Percentiles rank a stretch among this genome's conserved stretches.
Conservation (phyloP, 352 stramenopile species). For the Albugo candida region DNA sequence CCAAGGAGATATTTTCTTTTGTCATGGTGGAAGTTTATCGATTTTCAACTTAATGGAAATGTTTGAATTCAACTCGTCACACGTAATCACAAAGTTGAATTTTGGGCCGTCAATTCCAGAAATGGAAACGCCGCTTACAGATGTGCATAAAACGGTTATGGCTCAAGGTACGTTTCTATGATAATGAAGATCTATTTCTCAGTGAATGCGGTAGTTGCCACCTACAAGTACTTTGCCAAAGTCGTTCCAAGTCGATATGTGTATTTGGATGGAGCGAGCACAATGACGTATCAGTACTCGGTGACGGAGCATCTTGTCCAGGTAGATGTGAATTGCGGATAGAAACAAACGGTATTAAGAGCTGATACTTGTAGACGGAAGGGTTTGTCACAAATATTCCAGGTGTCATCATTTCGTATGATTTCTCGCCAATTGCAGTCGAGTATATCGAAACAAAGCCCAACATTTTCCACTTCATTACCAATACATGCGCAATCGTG, state of each 20-base stretch:
- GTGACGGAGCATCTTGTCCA: constrained; percentile 65
- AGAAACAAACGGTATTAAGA: constrained; percentile 14
- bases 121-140: constrained; percentile 73
- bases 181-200: neutral
- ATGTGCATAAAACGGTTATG: constrained; percentile 65
- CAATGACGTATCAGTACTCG: constrained; percentile 76
- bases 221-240: constrained; percentile 81
- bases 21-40: constrained; percentile 65
- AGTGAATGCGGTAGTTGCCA: constrained; percentile 23
- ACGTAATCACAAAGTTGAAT: constrained; percentile 54
- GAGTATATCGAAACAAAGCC: constrained; percentile 76
- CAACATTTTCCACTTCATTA: constrained; percentile 71
- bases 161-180: constrained; percentile 32
- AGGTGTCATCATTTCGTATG: constrained; percentile 75
- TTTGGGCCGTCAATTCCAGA: constrained; percentile 63
- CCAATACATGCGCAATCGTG: constrained; percentile 72
- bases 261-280: constrained; percentile 40
- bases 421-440: constrained; percentile 78
- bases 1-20: constrained; percentile 65
- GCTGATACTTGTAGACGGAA: constrained; percentile 4
- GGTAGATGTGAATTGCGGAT: constrained; percentile 9
- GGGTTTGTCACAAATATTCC: constrained; percentile 41
- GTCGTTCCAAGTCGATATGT: constrained; percentile 72
- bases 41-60: constrained; percentile 78
- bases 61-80: constrained; percentile 79